Base-by-base conservation (phyloP, 2,329 filamentous ascomycete genomes). In the Zasmidium cellare region DNA sequence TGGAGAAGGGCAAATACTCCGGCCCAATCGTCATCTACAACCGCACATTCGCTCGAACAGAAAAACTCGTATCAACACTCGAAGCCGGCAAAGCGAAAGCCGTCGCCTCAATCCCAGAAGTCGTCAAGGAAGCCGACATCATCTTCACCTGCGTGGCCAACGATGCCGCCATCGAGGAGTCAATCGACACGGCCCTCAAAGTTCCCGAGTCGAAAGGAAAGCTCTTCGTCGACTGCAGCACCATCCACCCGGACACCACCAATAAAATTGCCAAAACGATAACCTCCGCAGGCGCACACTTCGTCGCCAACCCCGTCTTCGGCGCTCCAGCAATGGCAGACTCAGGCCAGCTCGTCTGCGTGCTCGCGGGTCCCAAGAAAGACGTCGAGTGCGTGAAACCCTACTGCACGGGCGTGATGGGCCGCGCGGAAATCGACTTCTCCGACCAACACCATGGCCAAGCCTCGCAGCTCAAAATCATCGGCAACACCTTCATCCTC, bases 401-500 rank as follows among this genome's bases (percentile, higher is more conserved):
- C 0, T 93, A 87, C 74, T 87, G 87, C 59, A 85, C 84, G 59
- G 89, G 87, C 55, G 89, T 94, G 16, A 90, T 88, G 69, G 83
- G 87, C 1, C 82, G 84, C 31, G 82, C 81, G 1, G 84, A 86
- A 62, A 86, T 96, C 59, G 85, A 93, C 71, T 87, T 91, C 73
- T 80, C 81, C 46, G 85, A 83, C 62, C 83, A 90, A 73, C 82
- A 87, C 1, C 86, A 87, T 50, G 84, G 87, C 53, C 84, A 85
- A 53, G 87, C 91, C 3, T 83, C 86, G 1, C 82, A 85, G 47
- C 79, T 96, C 49, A 94, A 96, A 76, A 80, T 96, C 19, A 82
- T 96, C 9, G 92, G 92, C 57, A 96, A 96, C 74, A 90, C 89
- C 0, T 92, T 96, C 72, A 82, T 96, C 66, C 72, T 96, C 44